Conservation (phyloP, 345 rosid species). For the Sonneratia caseolaris region DNA sequence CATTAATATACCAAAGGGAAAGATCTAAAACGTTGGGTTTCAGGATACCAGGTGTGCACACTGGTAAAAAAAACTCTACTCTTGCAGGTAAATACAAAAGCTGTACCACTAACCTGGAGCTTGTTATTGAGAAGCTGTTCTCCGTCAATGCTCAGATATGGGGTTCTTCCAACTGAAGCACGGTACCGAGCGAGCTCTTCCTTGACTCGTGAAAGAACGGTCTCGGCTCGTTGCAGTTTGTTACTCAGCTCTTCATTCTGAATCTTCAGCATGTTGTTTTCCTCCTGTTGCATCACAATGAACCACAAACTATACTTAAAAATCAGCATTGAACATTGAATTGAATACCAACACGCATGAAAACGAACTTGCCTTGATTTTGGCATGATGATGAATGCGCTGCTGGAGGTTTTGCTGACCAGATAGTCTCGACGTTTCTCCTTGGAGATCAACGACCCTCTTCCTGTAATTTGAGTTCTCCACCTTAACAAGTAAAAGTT, state of each 20-base stretch:
- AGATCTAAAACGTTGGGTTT: too few species aligned
- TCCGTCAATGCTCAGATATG: constrained; percentile 41
- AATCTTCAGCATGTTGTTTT: constrained; percentile 61
- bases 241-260: constrained; percentile 69
- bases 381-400: constrained; percentile 82
- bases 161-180: constrained; percentile 46
- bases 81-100: neutral
- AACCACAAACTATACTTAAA: neutral
- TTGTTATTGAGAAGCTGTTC: constrained; percentile 38
- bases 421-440: constrained; percentile 62
- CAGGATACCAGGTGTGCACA: too few species aligned
- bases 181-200: constrained; percentile 79
- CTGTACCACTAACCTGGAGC: constrained; percentile 36
- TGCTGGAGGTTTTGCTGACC: constrained; percentile 88
- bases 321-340: neutral
- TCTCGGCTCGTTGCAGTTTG: constrained; percentile 48
- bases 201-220: constrained; percentile 46
- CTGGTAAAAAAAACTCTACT: neutral
- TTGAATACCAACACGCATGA: neutral
- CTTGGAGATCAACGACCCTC: constrained; percentile 62
- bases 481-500: constrained; percentile 25
- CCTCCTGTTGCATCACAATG: constrained; percentile 51
- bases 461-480: constrained; percentile 60
- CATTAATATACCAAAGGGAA: neutral
- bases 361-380: constrained; percentile 65